Base-by-base conservation (phyloP, 2,329 filamentous ascomycete genomes). In the Gremmenia infestans region DNA sequence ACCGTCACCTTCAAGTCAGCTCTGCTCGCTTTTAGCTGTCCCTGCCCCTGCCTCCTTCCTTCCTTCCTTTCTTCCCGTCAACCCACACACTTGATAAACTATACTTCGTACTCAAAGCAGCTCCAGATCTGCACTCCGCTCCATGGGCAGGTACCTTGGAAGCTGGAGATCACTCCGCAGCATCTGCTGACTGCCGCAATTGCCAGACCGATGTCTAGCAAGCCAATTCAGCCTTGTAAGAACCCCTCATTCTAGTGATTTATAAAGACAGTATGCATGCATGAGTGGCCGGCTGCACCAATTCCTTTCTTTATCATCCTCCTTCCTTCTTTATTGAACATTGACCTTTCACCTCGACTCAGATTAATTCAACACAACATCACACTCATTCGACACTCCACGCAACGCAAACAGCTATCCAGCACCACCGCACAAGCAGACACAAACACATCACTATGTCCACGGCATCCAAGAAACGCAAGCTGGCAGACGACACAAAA, bases 401-500 rank as follows among this genome's bases (percentile, higher is more conserved):
- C 42, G 11, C 19, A 22, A 14, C 22, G 42, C 35, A 39, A 23
- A 50, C 48, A 40, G 15, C 32, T 45, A 19, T 45, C 19, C 19
- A 45, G 11, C 22, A 19, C 42, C 19, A 50, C 23, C 48, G 36
- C 19, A 15, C 14, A 50, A 39, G 15, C 48, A 40, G 17, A 40
- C 14, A 39, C 32, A 36, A 36, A 11, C 23, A 15, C 14, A 47
- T n/a, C 25, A 50, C 14, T 19, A 64, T 65, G 60, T 53, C 58
- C 45, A 23, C 53, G 14, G 46, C 48, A 5, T 62, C 64, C 1
- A 68, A 64, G 50, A 70, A 68, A 47, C 58, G 66, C 19, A 69
- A 68, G 50, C 46, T 62, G 28, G 55, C 50, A 8, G 62, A 62
- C 4, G 58, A 49, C 9, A 46, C 39, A 23, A 87, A 86, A 64